phyloP scores from a whole-genome alignment of 2,329 filamentous ascomycete genomes.

The Cladosporium sphaerospermum region DNA sequence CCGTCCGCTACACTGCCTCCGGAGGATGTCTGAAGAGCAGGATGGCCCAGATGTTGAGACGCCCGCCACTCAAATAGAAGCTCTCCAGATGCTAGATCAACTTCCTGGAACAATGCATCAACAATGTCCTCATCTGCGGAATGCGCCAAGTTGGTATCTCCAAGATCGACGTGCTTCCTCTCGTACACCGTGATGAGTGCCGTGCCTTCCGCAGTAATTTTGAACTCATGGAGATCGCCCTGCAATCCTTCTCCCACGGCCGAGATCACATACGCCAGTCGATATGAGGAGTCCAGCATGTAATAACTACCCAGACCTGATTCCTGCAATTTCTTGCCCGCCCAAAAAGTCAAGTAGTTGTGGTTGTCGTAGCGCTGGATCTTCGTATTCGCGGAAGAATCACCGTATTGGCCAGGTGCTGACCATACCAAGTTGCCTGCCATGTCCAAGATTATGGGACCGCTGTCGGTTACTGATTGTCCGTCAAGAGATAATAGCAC shows the following conservation, averaged over 20 bases:
- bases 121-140: conserved; percentile 29
- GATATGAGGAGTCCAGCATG: conserved; percentile 23
- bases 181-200: conserved; percentile 36
- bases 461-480: conserved; percentile 13
- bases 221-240: conserved; percentile 40
- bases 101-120: conserved; percentile 20
- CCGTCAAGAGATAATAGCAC: conserved; percentile 17
- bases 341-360: conserved; percentile 31
- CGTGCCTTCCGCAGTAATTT: conserved; percentile 35
- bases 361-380: conserved; percentile 27
- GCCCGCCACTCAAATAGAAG: conserved; percentile 12
- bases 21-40: background rate
- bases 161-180: background rate
- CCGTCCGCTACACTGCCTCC: background rate
- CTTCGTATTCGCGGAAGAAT: conserved; percentile 23
- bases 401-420: conserved; percentile 16
- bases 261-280: conserved; percentile 32
- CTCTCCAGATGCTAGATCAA: conserved; percentile 20
- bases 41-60: conserved; percentile 42
- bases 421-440: conserved; percentile 22
- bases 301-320: conserved; percentile 23
- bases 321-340: conserved; percentile 26
- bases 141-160: conserved; percentile 20
- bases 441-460: conserved; percentile 24
- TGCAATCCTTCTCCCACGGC: conserved; percentile 31